Evolutionary conservation across 345 rosid genomes (phyloP), one percentile per base, ranked within the genome.

Genomic region (Clausena lansium): DNA sequence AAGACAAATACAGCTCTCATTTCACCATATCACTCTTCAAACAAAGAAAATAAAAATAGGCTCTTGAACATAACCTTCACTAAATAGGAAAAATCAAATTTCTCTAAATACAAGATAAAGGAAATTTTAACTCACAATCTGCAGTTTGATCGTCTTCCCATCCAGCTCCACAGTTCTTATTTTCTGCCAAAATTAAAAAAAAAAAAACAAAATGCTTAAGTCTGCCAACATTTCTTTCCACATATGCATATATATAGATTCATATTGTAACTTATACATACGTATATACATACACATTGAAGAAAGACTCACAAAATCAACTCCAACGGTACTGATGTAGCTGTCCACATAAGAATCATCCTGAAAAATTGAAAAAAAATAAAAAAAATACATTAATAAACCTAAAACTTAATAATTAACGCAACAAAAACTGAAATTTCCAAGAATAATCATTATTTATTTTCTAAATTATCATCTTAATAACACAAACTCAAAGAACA

Each of bases 291-390:
- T 7, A 7, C 7, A 9, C 1, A 10, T 27, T 4, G 60, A 70
- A 73, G 38, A 70, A 33, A 69, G 67, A 75, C 97, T 89, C 71
- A 89, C 95, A 78, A 93, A 93, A 85, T 93, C 97, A 80, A 93
- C 97, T 79, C 97, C 97, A 63, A 91, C 89, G 75, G 95, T 93
- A 61, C 97, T 93, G 77, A 91, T 93, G 84, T 93, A 93, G 79
- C 94, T 91, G 80, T 93, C 95, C 47, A 93, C 84, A 82, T 93
- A 93, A 36, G 95, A 92, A 86, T 93, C 97, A 82, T 93, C 97
- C 97, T 93, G 88, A 22, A 78, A 73, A 47, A 50, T 41, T 30
- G 8, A 6, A 70, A 30, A 28, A 61, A 6, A 15, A 28, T 15
- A 52, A 52, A 33, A 33, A 74, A 52, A 74, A 52, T 24, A 64